Base-by-base conservation (phyloP, 805 yeast genomes). In the Saturnispora gosingensis region DNA sequence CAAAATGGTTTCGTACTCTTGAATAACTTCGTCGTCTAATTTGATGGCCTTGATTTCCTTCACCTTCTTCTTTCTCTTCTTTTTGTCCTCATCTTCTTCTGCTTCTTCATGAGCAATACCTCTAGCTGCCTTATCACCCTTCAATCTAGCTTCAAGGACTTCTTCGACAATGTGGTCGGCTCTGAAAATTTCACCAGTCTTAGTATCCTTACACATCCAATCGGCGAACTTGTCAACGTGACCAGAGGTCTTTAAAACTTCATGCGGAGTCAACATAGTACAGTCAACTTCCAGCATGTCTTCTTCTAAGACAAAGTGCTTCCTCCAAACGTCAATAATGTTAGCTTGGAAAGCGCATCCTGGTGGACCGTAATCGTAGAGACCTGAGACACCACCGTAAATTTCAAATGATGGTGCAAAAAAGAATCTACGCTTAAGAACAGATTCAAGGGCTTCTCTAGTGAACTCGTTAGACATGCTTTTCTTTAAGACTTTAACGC, bases 191-290 rank as follows among this genome's bases (percentile, higher is more conserved):
- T 93, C 99, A 59, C 99, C 99, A 40, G 97, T 87, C 67, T 87
- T 87, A 64, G 82, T 74, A 71, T 93, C 99, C 64, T 86, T 83
- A 71, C 97, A 89, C 99, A 93, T 93, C 97, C 96, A 93, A 71
- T 93, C 99, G 59, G 97, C 88, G 67, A 93, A 93, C 76, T 93
- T 93, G 70, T 93, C 99, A 58, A 93, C 99, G 70, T 93, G 99
- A 62, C 99, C 99, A 48, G 98, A 91, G 43, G 99, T 95, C 75
- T 95, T 95, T 68, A 93, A 77, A 35, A 93, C 99, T 69, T 95
- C 99, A 65, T 88, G 83, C 15, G 99, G 99, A 46, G 99, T 93
- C 71, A 93, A 76, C 90, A 93, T 90, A 53, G 99, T 88, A 71
- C 95, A 83, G 74, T 95, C 99, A 56, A 93, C 97, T 72, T 93